A percentile compares a stretch with the other conserved stretches of the same genome.
phyloP scores from a whole-genome alignment of 345 rosid species.

The Combretum micranthum region DNA sequence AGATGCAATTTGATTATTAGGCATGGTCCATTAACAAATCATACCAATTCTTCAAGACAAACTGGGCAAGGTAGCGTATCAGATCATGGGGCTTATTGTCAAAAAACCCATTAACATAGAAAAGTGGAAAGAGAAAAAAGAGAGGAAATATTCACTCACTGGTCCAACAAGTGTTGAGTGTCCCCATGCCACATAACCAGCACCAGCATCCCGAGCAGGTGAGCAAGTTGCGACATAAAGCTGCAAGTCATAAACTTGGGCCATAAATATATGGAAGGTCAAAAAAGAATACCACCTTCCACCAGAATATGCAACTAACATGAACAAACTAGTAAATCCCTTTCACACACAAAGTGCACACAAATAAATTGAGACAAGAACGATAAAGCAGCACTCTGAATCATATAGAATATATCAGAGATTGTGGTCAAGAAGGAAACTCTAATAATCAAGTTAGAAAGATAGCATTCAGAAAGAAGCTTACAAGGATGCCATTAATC shows the following conservation, averaged over 20 bases:
- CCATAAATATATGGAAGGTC: slow-evolving; percentile 6
- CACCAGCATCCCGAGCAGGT: slow-evolving; percentile 75
- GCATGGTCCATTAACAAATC: no score
- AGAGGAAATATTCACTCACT: slow-evolving; percentile 30
- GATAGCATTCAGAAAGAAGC: no score
- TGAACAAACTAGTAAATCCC: no score
- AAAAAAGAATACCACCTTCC: background rate
- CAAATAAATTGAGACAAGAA: no score
- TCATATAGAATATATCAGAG: no score
- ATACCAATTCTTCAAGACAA: no score
- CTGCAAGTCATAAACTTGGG: slow-evolving; percentile 29
- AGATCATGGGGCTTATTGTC: background rate
- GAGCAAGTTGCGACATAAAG: slow-evolving; percentile 91
- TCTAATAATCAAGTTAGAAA: no score
- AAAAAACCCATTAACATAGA: background rate
- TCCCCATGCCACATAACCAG: slow-evolving; percentile 91
- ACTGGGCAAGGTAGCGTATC: background rate
- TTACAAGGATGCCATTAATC: no score
- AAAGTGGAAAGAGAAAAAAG: background rate
- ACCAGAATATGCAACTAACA: no score
- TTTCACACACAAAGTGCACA: no score
- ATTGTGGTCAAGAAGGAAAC: no score
- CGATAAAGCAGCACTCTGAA: no score
- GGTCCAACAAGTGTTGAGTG: slow-evolving; percentile 94
- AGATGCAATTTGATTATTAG: background rate